These are phyloP conservation scores for Gyromitra esculenta DNA, from an alignment of 2,329 filamentous ascomycete genomes.

Conservation along the genomic window DNA sequence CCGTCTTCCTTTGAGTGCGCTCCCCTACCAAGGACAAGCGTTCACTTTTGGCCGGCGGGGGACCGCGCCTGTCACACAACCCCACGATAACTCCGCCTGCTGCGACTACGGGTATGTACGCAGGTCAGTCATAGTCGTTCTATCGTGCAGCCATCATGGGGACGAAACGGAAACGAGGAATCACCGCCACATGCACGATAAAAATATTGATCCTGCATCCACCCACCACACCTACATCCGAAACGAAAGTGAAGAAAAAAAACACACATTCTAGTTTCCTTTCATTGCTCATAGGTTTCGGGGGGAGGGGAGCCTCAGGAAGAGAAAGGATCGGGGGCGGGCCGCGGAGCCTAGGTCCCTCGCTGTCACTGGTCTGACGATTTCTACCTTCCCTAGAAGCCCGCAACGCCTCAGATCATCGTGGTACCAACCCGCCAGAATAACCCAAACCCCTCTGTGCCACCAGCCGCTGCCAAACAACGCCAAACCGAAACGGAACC, in stretches of 20 bases:
- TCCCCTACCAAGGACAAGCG: constrained; percentile 44
- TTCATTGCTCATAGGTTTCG: constrained; percentile 6
- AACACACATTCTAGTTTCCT: neutral
- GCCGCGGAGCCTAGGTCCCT: neutral
- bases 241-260: constrained; percentile 6
- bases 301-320: neutral
- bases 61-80: constrained; percentile 18
- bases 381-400: neutral
- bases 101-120: constrained; percentile 46
- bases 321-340: neutral
- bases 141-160: constrained; percentile 46
- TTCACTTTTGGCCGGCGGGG: neutral
- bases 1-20: constrained; percentile 8
- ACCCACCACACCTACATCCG: constrained; percentile 13
- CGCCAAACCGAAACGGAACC: constrained; percentile 32
- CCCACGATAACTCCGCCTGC: constrained; percentile 30
- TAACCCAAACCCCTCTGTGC: constrained; percentile 5
- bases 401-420: constrained; percentile 4
- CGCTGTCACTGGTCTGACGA: neutral
- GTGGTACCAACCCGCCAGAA: constrained; percentile 24
- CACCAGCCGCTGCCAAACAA: constrained; percentile 29
- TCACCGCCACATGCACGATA: constrained; percentile 36
- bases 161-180: constrained; percentile 39
- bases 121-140: constrained; percentile 33
- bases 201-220: constrained; percentile 13